Evolutionary conservation across 1,284 basidiomycete genomes (phyloP).

Genomic region (Marasmius oreades): DNA sequence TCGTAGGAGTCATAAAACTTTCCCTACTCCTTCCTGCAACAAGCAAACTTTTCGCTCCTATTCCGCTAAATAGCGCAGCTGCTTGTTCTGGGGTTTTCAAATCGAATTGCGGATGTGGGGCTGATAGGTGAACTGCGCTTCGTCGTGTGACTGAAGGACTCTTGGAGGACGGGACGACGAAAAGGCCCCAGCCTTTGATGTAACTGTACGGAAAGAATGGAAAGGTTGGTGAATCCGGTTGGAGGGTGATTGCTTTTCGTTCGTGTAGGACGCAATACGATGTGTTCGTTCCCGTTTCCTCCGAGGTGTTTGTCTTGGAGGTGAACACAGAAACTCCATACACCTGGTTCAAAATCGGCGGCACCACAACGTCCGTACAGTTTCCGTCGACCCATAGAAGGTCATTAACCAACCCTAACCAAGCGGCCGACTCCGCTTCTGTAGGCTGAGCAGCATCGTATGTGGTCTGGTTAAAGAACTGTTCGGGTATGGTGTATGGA

Average conservation of each 20-base stretch:
- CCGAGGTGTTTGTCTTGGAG: too few relatives aligned
- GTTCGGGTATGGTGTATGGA: constrained; percentile 29
- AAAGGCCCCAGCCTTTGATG: constrained; percentile 39
- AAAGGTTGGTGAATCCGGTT: too few relatives aligned
- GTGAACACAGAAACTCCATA: constrained; percentile 24
- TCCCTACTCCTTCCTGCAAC: constrained; percentile 35
- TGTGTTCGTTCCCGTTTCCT: too few relatives aligned
- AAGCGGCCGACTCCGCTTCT: constrained; percentile 25
- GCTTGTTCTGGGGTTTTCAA: constrained; percentile 34
- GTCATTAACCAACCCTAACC: constrained; percentile 24
- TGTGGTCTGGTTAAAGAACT: constrained; percentile 27
- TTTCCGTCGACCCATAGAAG: constrained; percentile 31
- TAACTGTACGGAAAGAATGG: constrained; percentile 26
- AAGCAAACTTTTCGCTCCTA: constrained; percentile 34
- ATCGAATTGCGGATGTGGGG: constrained; percentile 39
- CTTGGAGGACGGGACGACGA: constrained; percentile 30
- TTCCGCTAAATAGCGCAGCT: constrained; percentile 31
- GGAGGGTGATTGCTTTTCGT: constrained; percentile 8
- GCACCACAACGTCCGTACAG: constrained; percentile 28
- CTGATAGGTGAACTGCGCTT: constrained; percentile 34
- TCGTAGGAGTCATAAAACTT: constrained; percentile 25
- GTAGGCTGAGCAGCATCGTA: constrained; percentile 36
- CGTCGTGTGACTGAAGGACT: background rate
- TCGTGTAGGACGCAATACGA: constrained; percentile 37
- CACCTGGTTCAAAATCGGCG: constrained; percentile 22